Evolutionary conservation across 805 yeast species (phyloP), one percentile per base, ranked within the genome.

Genomic region (Yamadazyma sp.): DNA sequence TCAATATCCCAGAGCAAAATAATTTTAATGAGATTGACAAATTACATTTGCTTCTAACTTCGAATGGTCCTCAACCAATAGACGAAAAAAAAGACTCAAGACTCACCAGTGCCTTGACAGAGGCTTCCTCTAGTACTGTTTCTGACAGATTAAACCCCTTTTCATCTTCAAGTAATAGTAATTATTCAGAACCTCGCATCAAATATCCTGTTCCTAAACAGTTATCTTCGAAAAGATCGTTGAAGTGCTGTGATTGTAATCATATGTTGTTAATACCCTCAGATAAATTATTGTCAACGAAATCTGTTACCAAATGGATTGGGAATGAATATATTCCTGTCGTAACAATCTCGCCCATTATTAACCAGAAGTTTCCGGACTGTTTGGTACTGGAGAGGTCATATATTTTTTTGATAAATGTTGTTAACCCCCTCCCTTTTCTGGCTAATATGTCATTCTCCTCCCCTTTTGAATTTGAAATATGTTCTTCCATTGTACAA

Each of bases 261-360:
- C 53, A 58, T 1, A 32, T 38, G 11, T 41, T 67, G 13, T 35
- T 53, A 19, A 34, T 44, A 12, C 70, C 70, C 2, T 49, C 51
- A 2, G 41, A 47, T 1, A 64, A 59, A 16, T 44, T 56, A 6
- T 42, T 51, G 17, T 53, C 57, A 45, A 49, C 57, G 44, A 67
- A 67, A 36, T 57, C 53, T 37, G 31, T 49, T 13, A 45, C 50
- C 12, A 61, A 59, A 35, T 62, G 55, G 46, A 54, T 58, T 34
- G 70, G 70, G 3, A 40, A 54, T 5, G 71, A 67, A 25, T 54
- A 50, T 21, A 31, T 67, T 39, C 72, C 73, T 12, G 41, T 46
- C 4, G 35, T 64, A 1, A 47, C 40, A 25, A 29, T 52, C 34
- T 48, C 57, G n/a, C 48, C 51, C 7, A 25, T 30, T n/a, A 27